Evolutionary conservation across 768 basidiomycete genomes (phyloP).

Genomic region (Kwoniella dejecticola): DNA sequence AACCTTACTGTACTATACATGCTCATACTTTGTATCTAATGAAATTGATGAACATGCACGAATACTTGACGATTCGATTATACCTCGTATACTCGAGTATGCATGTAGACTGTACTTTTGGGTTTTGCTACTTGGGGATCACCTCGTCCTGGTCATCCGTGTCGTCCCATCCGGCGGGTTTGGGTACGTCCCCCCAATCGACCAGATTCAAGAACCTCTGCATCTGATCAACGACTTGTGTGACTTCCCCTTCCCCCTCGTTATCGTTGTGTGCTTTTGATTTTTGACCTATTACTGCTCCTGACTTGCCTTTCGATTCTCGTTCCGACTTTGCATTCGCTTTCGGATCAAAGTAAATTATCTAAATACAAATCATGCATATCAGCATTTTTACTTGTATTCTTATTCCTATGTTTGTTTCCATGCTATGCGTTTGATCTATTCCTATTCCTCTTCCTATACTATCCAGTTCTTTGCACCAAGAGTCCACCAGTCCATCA

Average conservation of each 20-base stretch:
- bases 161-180: slow-evolving; percentile 34
- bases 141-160: not conserved
- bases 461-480: no score
- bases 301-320: not conserved
- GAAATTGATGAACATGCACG: no score
- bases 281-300: not conserved
- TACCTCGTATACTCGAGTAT: no score
- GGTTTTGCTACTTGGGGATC: no score
- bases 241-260: not conserved
- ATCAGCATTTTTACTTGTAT: slow-evolving; percentile 6
- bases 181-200: slow-evolving; percentile 34
- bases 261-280: slow-evolving; percentile 1
- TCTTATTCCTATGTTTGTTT: not conserved
- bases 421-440: no score
- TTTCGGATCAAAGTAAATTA: not conserved
- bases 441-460: no score
- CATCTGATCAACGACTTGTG: slow-evolving; percentile 27
- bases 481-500: no score
- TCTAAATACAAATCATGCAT: slow-evolving; percentile 8
- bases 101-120: not conserved
- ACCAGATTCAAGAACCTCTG: slow-evolving; percentile 32
- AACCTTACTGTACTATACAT: no score
- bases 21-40: no score
- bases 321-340: not conserved
- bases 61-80: no score